Evolutionary conservation across 2,329 filamentous ascomycete genomes (phyloP), one percentile per base, ranked within the genome.

Genomic region (Cladosporium oxysporum): DNA sequence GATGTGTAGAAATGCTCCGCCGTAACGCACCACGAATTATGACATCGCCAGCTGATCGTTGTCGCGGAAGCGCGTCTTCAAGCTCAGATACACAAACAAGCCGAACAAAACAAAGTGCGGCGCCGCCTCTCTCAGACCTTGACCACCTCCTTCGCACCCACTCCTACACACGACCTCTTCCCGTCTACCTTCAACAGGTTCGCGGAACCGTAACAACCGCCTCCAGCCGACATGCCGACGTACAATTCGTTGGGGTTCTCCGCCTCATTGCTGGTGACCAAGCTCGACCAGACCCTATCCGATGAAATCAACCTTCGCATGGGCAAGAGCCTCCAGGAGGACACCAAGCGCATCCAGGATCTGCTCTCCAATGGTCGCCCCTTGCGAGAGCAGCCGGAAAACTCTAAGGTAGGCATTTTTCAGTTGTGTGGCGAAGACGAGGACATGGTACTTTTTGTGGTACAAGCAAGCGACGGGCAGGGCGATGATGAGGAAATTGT

Each of bases 361-460:
- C 58, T 65, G 12, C 68, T 76, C 10, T 44, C 65, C 1, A 55
- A 37, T 12, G 69, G 64, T 12, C 58, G 57, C 18, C 37, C 50
- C 14, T 58, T 77, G 26, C 58, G 57, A 1, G 74, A 75, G 68
- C 66, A 53, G 4, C 67, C 71, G 0, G 67, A 70, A 65, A 68
- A 69, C 50, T 62, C 63, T 18, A 52, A 58, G 33, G 66, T 66
- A 21, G 68, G 73, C 14, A 70, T 71, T 10, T 41, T 73, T 8
- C 71, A 73, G 37, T 78, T 75, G 66, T 52, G 78, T 23, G 77
- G 77, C 12, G 66, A 69, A 5, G 16, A 74, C 52, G 64, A 71
- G 23, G 69, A 76, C 53, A 68, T 76, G 57, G 75, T 76, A 3
- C 74, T 76, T 65, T 69, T 75, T 59, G 69, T 76, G 69, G 74